Evolutionary conservation across 352 stramenopile genomes (phyloP).

Genomic region (Phytophthora nicotianae): DNA sequence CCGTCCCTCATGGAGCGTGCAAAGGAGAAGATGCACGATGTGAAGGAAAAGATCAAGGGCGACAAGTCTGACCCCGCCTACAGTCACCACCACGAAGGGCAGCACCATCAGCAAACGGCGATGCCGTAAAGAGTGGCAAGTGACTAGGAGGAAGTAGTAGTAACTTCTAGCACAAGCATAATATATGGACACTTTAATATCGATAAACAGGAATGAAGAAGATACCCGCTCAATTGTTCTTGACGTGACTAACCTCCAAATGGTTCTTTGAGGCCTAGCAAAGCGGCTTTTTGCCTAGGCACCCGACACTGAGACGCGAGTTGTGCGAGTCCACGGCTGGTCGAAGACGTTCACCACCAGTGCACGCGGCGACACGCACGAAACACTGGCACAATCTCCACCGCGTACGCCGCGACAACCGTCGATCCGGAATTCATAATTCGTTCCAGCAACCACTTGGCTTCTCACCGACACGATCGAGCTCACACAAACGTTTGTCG

Average conservation of each 20-base stretch:
- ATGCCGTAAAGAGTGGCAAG: constrained; percentile 3
- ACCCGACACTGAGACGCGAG: constrained; percentile 5
- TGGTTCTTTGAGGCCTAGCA: too few relatives aligned
- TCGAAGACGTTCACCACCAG: constrained; percentile 25
- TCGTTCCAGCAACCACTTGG: constrained; percentile 31
- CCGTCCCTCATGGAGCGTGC: constrained; percentile 36
- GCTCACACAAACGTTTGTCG: constrained; percentile 15
- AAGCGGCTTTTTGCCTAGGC: not conserved
- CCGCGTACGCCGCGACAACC: constrained; percentile 16
- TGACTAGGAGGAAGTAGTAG: constrained; percentile 3
- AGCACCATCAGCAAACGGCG: constrained; percentile 6
- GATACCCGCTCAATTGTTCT: too few relatives aligned
- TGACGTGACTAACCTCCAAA: too few relatives aligned
- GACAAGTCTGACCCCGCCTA: constrained; percentile 25
- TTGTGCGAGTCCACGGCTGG: constrained; percentile 30
- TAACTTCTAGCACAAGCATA: not conserved
- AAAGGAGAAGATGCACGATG: constrained; percentile 35
- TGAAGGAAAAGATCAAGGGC: constrained; percentile 38
- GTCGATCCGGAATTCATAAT: constrained; percentile 27
- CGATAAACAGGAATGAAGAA: not conserved
- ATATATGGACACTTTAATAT: not conserved
- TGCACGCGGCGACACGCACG: constrained; percentile 8
- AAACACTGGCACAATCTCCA: constrained; percentile 13
- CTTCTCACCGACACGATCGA: constrained; percentile 16
- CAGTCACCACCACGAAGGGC: constrained; percentile 9